A percentile compares a stretch with the other conserved stretches of the same genome.
Conservation (phyloP, 441 rosid species). For the Jatropha podagrica region DNA sequence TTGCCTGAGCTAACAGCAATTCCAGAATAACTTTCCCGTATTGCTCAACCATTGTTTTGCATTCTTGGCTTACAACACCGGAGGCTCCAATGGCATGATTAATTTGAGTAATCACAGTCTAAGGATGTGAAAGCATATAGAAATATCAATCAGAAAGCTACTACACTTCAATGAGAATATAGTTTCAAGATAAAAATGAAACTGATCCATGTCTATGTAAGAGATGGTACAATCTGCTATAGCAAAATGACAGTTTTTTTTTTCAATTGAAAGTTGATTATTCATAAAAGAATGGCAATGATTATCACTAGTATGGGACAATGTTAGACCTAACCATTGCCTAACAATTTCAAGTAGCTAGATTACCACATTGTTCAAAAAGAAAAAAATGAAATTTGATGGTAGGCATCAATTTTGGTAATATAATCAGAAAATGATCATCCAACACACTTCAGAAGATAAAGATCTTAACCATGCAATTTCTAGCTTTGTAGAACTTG, state of each 20-base stretch:
- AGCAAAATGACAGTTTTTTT: not conserved
- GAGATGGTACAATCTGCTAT: not conserved
- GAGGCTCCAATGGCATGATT: slow-evolving; percentile 86
- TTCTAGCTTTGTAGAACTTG: not conserved
- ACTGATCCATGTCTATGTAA: slow-evolving; percentile 1
- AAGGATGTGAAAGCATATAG: slow-evolving; percentile 15
- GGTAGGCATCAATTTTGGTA: not conserved
- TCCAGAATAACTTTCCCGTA: slow-evolving; percentile 63
- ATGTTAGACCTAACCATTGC: not conserved
- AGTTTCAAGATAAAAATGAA: slow-evolving; percentile 6
- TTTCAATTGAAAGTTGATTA: not conserved
- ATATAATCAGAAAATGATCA: not conserved
- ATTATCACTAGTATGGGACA: not conserved
- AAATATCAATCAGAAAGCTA: slow-evolving; percentile 15
- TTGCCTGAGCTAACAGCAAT: slow-evolving; percentile 60
- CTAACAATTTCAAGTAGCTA: not conserved
- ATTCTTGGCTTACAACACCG: slow-evolving; percentile 73
- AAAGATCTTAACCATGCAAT: slow-evolving; percentile 2
- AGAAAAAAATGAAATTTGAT: not conserved
- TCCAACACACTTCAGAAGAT: not conserved
- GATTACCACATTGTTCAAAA: not conserved
- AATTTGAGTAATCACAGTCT: slow-evolving; percentile 66
- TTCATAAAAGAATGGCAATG: not conserved
- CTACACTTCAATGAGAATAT: not conserved
- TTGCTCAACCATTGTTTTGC: slow-evolving; percentile 61